A percentile compares a stretch with the other conserved stretches of the same genome.
Conservation (phyloP, 2,329 filamentous ascomycete species). For the Apiospora aurea region DNA sequence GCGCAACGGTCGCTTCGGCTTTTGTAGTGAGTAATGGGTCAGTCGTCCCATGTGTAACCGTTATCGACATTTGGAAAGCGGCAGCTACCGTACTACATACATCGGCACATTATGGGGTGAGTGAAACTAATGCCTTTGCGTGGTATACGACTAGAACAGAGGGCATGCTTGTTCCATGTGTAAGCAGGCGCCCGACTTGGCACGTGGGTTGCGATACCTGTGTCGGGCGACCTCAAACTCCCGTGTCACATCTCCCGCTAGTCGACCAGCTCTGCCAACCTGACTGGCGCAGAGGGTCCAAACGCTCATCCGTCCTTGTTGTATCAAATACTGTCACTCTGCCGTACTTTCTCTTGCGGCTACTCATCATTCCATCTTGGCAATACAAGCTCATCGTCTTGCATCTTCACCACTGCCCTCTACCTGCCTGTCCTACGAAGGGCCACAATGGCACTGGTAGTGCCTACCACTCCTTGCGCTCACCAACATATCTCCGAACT, state of each 20-base stretch:
- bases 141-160: neutral
- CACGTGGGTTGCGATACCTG: slow-evolving; percentile 5
- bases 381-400: neutral
- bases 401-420: neutral
- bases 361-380: slow-evolving; percentile 11
- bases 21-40: neutral
- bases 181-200: neutral
- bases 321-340: slow-evolving; percentile 12
- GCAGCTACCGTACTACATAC: neutral
- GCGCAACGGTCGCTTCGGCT: neutral
- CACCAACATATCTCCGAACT: neutral
- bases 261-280: neutral
- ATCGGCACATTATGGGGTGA: neutral
- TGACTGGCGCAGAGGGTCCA: slow-evolving; percentile 3
- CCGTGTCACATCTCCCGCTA: slow-evolving; percentile 8
- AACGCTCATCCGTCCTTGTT: neutral
- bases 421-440: neutral
- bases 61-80: neutral
- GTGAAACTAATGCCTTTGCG: neutral
- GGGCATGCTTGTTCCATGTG: neutral
- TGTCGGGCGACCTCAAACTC: slow-evolving; percentile 11
- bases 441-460: neutral
- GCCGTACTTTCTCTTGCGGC: neutral
- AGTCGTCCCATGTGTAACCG: slow-evolving; percentile 2
- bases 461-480: neutral